Conservation (phyloP, 202 grass and related monocot species). For the Miscanthus sacchariflorus region DNA sequence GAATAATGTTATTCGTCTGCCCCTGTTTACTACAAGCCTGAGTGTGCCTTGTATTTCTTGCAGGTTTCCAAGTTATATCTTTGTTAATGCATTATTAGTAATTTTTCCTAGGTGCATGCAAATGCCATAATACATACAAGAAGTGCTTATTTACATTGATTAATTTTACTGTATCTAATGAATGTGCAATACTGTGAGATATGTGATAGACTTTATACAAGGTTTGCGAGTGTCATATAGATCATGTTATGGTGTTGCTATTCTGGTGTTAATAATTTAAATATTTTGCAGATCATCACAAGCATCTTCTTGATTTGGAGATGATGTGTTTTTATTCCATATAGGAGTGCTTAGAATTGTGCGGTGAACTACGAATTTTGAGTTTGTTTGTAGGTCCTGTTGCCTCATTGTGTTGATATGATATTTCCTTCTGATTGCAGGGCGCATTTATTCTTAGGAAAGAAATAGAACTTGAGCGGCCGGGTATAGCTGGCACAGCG, state of each 20-base stretch:
- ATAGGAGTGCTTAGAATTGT: neutral
- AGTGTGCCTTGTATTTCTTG: neutral
- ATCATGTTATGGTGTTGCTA: neutral
- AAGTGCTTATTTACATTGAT: conserved; percentile 4
- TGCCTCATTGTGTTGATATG: neutral
- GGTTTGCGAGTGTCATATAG: neutral
- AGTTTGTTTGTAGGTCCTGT: neutral
- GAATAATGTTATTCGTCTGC: conserved; percentile 3
- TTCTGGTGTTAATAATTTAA: neutral
- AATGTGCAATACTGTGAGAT: neutral
- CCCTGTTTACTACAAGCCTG: neutral
- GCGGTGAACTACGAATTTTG: neutral
- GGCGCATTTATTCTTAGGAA: conserved; percentile 71
- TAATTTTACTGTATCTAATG: conserved; percentile 20
- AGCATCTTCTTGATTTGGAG: neutral
- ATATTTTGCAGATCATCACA: conserved; percentile 1
- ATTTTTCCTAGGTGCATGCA: neutral
- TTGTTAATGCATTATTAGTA: conserved; percentile 22
- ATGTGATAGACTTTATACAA: conserved; percentile 16
- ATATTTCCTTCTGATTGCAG: conserved; percentile 49
- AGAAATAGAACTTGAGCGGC: conserved; percentile 75
- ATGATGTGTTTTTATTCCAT: neutral
- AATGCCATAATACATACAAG: conserved; percentile 21
- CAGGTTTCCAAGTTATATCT: conserved; percentile 15
- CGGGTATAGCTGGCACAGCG: conserved; percentile 62